A percentile compares a stretch with the other conserved stretches of the same genome.
These are phyloP conservation scores for Oryza nivara DNA, from an alignment of 176 grass and related monocot species.

Conservation along the genomic window DNA sequence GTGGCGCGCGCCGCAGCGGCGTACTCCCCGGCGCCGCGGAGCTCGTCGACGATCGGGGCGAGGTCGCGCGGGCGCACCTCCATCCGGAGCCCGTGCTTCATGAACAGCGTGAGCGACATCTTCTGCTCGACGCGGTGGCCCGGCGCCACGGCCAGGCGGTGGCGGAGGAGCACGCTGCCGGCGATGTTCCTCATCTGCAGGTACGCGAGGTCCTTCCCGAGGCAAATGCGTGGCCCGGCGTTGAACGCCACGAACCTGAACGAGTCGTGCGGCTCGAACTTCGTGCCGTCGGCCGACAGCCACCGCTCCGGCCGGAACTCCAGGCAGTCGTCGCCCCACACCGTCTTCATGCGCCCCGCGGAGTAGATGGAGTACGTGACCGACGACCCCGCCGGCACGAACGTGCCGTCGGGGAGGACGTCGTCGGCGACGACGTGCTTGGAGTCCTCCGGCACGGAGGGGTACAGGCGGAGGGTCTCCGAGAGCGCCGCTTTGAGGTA, in stretches of 20 bases:
- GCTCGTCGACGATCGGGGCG: conserved; percentile 39
- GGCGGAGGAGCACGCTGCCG: conserved; percentile 75
- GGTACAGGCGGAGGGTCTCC: conserved; percentile 89
- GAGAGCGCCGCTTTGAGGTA: conserved; percentile 95
- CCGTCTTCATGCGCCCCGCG: conserved; percentile 81
- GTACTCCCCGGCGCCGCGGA: conserved; percentile 29
- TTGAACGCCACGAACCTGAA: conserved; percentile 96
- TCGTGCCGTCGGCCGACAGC: conserved; percentile 70
- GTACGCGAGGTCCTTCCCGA: conserved; percentile 95
- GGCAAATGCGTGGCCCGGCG: conserved; percentile 89
- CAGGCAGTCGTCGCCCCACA: conserved; percentile 92
- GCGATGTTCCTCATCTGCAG: conserved; percentile 99
- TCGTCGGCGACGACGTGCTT: conserved; percentile 91
- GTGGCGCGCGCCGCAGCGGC: conserved; percentile 19
- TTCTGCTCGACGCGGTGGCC: conserved; percentile 95
- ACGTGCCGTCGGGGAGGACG: conserved; percentile 83
- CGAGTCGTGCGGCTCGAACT: conserved; percentile 76
- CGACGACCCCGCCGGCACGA: conserved; percentile 83
- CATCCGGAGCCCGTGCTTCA: conserved; percentile 93
- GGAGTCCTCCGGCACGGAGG: conserved; percentile 93
- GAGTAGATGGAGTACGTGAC: conserved; percentile 97
- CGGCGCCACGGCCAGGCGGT: conserved; percentile 69
- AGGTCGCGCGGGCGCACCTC: conserved; percentile 68
- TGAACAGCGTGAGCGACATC: conserved; percentile 98
- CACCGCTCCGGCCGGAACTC: conserved; percentile 88